phyloP scores from a whole-genome alignment of 208 protist genomes.

The Crithidia bombi region DNA sequence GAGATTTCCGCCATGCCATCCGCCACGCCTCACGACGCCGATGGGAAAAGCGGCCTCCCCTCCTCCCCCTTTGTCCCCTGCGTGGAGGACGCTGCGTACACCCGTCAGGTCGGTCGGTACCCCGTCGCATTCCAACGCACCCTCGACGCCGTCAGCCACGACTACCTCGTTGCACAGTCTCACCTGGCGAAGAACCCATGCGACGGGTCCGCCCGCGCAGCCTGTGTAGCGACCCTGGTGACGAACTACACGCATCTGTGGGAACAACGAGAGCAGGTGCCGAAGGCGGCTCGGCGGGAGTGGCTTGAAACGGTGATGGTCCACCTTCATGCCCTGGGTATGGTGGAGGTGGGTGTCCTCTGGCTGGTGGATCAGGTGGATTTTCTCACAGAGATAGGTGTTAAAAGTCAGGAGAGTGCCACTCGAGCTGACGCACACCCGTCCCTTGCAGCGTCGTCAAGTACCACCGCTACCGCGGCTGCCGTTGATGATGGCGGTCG shows the following conservation, averaged over 20 bases:
- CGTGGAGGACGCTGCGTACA: constrained; percentile 54
- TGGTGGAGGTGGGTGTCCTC: constrained; percentile 3
- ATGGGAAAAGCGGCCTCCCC: neutral
- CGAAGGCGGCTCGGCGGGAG: constrained; percentile 39
- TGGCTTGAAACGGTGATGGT: constrained; percentile 62
- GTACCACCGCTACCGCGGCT: neutral
- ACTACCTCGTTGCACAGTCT: constrained; percentile 12
- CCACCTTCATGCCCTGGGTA: constrained; percentile 27
- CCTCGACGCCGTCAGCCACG: constrained; percentile 36
- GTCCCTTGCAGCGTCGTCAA: neutral
- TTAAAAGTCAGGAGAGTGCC: too few relatives aligned
- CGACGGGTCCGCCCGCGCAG: neutral
- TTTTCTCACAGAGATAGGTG: too few relatives aligned
- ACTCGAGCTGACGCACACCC: neutral
- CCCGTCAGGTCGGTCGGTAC: constrained; percentile 31
- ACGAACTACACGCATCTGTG: constrained; percentile 32
- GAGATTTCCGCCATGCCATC: neutral
- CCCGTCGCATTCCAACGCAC: constrained; percentile 37
- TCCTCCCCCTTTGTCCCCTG: constrained; percentile 47
- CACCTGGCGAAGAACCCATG: constrained; percentile 1
- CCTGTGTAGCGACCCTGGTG: constrained; percentile 7
- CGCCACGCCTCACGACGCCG: neutral
- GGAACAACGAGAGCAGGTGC: constrained; percentile 22
- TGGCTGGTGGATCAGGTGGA: constrained; percentile 29
- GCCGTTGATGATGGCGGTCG: neutral